Percentiles rank a stretch among this genome's conserved stretches.
phyloP scores from a whole-genome alignment of 108 stramenopile species.

The Schizochytrium sp. region DNA sequence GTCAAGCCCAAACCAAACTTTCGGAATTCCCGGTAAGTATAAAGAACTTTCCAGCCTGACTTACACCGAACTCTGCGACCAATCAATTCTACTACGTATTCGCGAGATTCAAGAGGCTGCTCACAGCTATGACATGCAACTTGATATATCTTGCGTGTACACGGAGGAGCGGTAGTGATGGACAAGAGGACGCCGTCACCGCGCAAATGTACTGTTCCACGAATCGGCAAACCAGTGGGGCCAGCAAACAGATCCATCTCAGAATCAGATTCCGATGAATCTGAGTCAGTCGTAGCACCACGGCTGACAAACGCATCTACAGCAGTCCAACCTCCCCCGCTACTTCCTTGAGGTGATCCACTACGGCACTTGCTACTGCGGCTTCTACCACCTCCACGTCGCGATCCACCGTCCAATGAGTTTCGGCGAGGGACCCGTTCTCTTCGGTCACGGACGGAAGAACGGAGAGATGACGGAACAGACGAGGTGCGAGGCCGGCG shows the following conservation, averaged over 20 bases:
- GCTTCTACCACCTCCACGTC: background rate
- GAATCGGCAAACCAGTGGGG: background rate
- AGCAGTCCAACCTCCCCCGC: background rate
- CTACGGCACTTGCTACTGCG: background rate
- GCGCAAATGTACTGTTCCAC: slow-evolving; percentile 28
- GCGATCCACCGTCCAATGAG: background rate
- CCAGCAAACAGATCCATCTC: background rate
- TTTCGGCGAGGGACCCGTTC: background rate
- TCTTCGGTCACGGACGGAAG: too few species aligned
- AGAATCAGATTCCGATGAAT: too few species aligned
- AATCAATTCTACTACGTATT: slow-evolving; percentile 38
- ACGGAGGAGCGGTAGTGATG: background rate
- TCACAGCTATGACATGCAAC: background rate
- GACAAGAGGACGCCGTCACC: slow-evolving; percentile 30
- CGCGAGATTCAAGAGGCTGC: slow-evolving; percentile 34
- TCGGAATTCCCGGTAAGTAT: slow-evolving; percentile 43
- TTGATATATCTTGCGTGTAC: background rate
- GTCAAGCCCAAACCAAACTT: background rate
- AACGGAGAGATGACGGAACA: background rate
- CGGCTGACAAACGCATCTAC: slow-evolving; percentile 22
- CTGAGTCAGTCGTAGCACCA: too few species aligned
- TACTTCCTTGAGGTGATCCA: too few species aligned
- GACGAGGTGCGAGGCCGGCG: background rate
- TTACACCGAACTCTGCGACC: slow-evolving; percentile 37
- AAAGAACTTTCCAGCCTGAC: slow-evolving; percentile 26